These are phyloP conservation scores for Musa itinerans DNA, from an alignment of 176 grass and related monocot species.

Conservation along the genomic window DNA sequence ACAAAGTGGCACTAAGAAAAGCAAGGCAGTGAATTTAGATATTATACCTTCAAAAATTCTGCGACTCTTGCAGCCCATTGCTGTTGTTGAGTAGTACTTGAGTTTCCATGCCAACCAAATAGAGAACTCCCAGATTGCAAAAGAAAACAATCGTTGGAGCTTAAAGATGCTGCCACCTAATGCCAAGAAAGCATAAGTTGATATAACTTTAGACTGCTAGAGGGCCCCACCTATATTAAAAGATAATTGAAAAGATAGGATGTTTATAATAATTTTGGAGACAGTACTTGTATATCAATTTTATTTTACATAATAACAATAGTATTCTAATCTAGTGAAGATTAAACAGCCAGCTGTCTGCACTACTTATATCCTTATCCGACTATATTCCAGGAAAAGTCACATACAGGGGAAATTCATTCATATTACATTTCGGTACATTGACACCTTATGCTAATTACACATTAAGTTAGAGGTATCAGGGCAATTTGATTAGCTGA, in stretches of 20 bases:
- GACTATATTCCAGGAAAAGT: too few relatives aligned
- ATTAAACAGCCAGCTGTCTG: background rate
- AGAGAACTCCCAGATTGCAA: constrained; percentile 87
- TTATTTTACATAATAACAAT: background rate
- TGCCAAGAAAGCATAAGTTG: constrained; percentile 10
- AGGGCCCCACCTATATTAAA: background rate
- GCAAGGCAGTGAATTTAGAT: background rate
- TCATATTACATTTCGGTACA: too few relatives aligned
- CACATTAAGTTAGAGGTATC: too few relatives aligned
- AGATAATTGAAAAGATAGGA: background rate
- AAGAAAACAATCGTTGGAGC: constrained; percentile 71
- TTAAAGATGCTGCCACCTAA: constrained; percentile 76
- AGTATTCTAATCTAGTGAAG: background rate
- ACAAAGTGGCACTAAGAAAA: background rate
- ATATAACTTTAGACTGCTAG: background rate
- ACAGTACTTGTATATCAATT: background rate
- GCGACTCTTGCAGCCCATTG: constrained; percentile 81
- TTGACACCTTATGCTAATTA: too few relatives aligned
- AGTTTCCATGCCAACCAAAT: constrained; percentile 88
- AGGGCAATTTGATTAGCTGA: too few relatives aligned
- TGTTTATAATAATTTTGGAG: background rate
- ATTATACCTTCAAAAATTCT: constrained; percentile 71
- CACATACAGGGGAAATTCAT: too few relatives aligned
- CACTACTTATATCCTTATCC: too few relatives aligned
- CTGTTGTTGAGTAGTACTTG: constrained; percentile 77